Evolutionary conservation across 768 basidiomycete genomes (phyloP).

Genomic region (Tylopilus cervinicoccineus): DNA sequence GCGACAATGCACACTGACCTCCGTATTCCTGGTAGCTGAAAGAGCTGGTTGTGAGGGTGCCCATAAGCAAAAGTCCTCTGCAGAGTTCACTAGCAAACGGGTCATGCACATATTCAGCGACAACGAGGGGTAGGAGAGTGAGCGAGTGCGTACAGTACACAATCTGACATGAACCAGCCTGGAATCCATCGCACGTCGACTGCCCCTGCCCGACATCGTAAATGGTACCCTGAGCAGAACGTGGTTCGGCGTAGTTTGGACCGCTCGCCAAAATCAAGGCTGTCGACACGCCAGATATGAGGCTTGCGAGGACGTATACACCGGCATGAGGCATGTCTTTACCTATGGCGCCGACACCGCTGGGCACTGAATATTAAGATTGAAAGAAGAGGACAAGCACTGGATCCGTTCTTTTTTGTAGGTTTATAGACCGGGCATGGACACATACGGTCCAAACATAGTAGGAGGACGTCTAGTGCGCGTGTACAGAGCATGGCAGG

Average conservation of each 20-base stretch:
- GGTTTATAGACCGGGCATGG: constrained; percentile 23
- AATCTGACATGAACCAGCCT: constrained; percentile 60
- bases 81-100: constrained; percentile 46
- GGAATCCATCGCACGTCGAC: constrained; percentile 63
- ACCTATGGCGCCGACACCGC: constrained; percentile 15
- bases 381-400: constrained; percentile 8
- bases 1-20: constrained; percentile 38
- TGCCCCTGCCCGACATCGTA: constrained; percentile 54
- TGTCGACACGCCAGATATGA: constrained; percentile 17
- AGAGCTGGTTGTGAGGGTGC: constrained; percentile 49
- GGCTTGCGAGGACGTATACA: constrained; percentile 17
- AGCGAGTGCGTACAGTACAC: constrained; percentile 44
- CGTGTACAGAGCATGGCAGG: constrained; percentile 19
- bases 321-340: constrained; percentile 19
- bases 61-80: constrained; percentile 53
- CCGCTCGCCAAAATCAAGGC: constrained; percentile 15
- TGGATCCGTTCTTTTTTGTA: neutral
- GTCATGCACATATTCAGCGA: neutral
- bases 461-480: constrained; percentile 16
- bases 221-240: constrained; percentile 46
- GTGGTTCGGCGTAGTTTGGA: constrained; percentile 40
- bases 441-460: constrained; percentile 18
- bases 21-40: constrained; percentile 55
- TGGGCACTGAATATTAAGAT: neutral
- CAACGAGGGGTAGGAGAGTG: neutral